Base-by-base conservation (phyloP, 2,329 filamentous ascomycete species). In the Chaetomiaceae sp. region DNA sequence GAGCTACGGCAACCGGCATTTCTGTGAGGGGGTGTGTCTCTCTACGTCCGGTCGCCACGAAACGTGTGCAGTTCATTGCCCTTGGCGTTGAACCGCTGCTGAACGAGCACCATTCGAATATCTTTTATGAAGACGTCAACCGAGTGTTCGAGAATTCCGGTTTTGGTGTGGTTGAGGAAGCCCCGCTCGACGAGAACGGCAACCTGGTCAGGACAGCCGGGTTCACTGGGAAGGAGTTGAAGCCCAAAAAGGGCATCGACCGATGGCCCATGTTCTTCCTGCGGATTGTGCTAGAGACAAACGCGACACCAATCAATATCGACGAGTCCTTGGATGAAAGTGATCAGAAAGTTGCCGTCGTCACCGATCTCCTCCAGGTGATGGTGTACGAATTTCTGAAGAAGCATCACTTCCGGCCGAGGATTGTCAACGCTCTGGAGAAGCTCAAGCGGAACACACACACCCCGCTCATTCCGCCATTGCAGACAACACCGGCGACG, bases 231-330 rank as follows among this genome's bases (percentile, higher is more conserved):
- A 74, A 66, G 52, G 76, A 81, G 48, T 55, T 76, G 30, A 79
- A 72, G 58, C 65, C 66, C 11, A 74, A 71, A 35, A 91, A 87
- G 60, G 74, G 81, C 0, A 69, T 90, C 9, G 88, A 96, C 58
- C 77, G 80, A 41, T 93, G 88, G 81, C 89, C 91, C 0, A 91
- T 91, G 82, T 97, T 95, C 58, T 85, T 83, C 56, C 67, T 97
- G n/a, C 79, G 79, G 22, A 76, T 95, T 29, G 67, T 72, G 2
- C 58, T 75, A 10, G 50, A 54, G 4, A 34, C 22, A 0, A 26
- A 26, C 8, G 24, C 43, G 15, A n/a, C 32, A 47, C 45, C 18
- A 44, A 38, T 37, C 15, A 42, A 47, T 10, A 50, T 58, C 2
- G 63, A 70, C n/a, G 62, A 65, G 15, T 45, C 73, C 11, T 60